Evolutionary conservation across 768 basidiomycete species (phyloP), one percentile per base, ranked within the genome.

Genomic region (Filobasidium floriforme): DNA sequence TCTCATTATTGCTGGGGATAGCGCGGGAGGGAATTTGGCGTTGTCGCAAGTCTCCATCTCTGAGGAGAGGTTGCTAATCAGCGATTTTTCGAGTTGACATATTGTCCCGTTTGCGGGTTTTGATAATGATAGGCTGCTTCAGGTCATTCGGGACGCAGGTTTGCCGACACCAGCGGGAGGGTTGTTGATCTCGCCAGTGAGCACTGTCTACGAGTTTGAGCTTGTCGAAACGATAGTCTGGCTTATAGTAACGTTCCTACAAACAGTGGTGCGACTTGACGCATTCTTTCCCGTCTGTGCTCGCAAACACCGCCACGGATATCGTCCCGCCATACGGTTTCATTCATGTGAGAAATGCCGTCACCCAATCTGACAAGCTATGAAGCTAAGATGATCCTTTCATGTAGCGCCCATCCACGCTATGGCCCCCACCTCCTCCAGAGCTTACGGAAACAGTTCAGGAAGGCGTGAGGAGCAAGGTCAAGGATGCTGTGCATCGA

Each of bases 121-220:
- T 12, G 5, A 18, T 22, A 6, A 2, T 15, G 22, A 57, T 32
- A 57, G 54, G 15, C 81, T 96, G 32, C 82, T 99, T 3, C 90
- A 92, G 78, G 75, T 82, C 11, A 84, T 99, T 57, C 88, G 96
- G 18, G 96, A 99, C 77, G 80, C 84, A 0, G 87, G 85, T 1
- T 81, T 93, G 26, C 92, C 92, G 6, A 69, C 84, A 54, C 94
- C 93, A 3, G 90, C 92, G 1, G 96, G 92, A 7, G 92, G 86
- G 0, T 82, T 94, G 19, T 80, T 97, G 46, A 88, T 97, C 69
- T 92, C 90, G 29, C 96, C 96, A 0, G 97, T 94, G 89, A 89
- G 87, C 57, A 9, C 3, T 11, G 10, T 7, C 19, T 7, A 9
- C 28, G 57, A 12, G 12, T 51, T 6, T 51, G 12, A 6, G 46